These are phyloP conservation scores for Zea mays DNA, from an alignment of 176 grass and related monocot genomes.

Conservation along the genomic window Zm-B73-REFERENCE-NAM-5.0 NC_050097.1:13839001-13839500, in stretches of 20 bases:
- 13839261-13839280: slow-evolving; percentile 36
- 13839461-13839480: slow-evolving; percentile 36
- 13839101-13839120: slow-evolving; percentile 80
- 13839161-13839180: slow-evolving; percentile 35
- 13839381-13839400: slow-evolving; percentile 34
- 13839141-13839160: not conserved
- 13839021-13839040: slow-evolving; percentile 54
- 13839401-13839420: slow-evolving; percentile 37
- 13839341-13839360: slow-evolving; percentile 31
- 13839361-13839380: slow-evolving; percentile 38
- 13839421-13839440: not conserved
- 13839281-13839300: slow-evolving; percentile 50
- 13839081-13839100: slow-evolving; percentile 99
- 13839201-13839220: not conserved
- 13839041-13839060: slow-evolving; percentile 78
- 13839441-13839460: not conserved
- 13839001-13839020: not conserved
- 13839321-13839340: not conserved
- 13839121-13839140: not conserved
- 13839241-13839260: slow-evolving; percentile 40
- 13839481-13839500: slow-evolving; percentile 65
- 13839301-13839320: slow-evolving; percentile 51
- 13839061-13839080: slow-evolving; percentile 96
- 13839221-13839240: not conserved
- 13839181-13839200: slow-evolving; percentile 20